Conservation (phyloP, 306 rosid species). For the Prunus campanulata region DNA sequence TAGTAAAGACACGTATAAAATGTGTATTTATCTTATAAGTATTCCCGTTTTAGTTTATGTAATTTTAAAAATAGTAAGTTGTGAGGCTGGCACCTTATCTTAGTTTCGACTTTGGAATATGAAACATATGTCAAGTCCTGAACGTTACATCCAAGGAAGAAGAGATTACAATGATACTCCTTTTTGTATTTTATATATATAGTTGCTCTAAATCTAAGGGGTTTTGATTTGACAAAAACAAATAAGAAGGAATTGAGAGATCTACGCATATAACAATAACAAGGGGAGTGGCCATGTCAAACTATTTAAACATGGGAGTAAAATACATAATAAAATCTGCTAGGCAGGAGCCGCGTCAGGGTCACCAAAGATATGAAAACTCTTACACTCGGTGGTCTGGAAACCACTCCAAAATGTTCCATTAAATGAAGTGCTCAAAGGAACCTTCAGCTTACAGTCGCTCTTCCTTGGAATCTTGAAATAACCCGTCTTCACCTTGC, state of each 20-base stretch:
- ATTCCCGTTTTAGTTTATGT: neutral
- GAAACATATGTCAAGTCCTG: too few relatives aligned
- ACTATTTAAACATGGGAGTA: too few relatives aligned
- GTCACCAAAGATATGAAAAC: neutral
- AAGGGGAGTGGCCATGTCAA: too few relatives aligned
- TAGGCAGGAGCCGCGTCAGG: neutral
- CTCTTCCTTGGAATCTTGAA: neutral
- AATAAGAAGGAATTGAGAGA: too few relatives aligned
- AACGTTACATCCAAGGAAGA: too few relatives aligned
- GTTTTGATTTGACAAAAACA: too few relatives aligned
- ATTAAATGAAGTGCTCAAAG: slow-evolving; percentile 2
- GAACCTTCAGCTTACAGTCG: slow-evolving; percentile 11
- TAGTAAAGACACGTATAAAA: neutral
- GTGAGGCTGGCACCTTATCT: neutral
- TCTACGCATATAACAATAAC: too few relatives aligned
- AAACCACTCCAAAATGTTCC: neutral
- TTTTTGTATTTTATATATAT: too few relatives aligned
- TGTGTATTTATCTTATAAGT: neutral
- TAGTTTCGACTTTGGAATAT: neutral
- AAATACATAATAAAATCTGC: too few relatives aligned
- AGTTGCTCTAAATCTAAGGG: too few relatives aligned
- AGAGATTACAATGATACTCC: too few relatives aligned
- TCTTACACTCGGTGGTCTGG: neutral
- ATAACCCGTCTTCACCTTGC: slow-evolving; percentile 48
- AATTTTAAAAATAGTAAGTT: neutral